Base-by-base conservation (phyloP, 371 early-diverging fungal species). In the Rhizopus sp. region DNA sequence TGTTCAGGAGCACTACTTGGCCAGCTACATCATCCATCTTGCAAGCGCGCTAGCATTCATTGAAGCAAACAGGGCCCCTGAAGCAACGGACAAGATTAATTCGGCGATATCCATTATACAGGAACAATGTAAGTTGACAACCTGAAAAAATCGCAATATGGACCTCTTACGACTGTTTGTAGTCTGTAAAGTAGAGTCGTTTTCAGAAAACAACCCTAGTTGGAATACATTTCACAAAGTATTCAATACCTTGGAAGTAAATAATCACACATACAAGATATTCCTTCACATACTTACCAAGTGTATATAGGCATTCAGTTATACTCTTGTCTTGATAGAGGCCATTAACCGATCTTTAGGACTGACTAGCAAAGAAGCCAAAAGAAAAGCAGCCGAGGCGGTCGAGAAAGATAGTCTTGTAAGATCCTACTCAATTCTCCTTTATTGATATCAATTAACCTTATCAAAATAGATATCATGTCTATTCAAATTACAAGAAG, bases 291-390 rank as follows among this genome's bases (percentile, higher is more conserved):
- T 49, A 34, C 46, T 46, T 15, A 41, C 13, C 41, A n/a, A 48
- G 7, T 55, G 15, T 47, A 33, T 53, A 33, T 53, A 79, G 76
- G 57, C 67, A 17, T 70, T 72, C 31, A 76, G 66, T 46, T 79
- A 74, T 62, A 71, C 67, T 2, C 52, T 69, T 3, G 60, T 79
- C 1, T 50, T 79, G 9, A 57, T 63, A 8, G 80, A 79, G 44
- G 60, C 69, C 33, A 67, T 79, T 35, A 62, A 63, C 16, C 68
- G 75, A 17, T 33, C 68, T 6, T 40, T 78, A 13, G 73, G 75
- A 7, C 50, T 76, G 47, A 73, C 63, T 9, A 75, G 66, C 42
- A 75, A 75, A 35, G 75, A 78, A 10, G 72, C 75, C 9, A 74
- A 58, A 47, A 62, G 63, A 53, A 79, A 75, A 46, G 75, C 71